These are phyloP conservation scores for Crucihimalaya himalaica DNA, from an alignment of 345 rosid species.

Conservation along the genomic window DNA sequence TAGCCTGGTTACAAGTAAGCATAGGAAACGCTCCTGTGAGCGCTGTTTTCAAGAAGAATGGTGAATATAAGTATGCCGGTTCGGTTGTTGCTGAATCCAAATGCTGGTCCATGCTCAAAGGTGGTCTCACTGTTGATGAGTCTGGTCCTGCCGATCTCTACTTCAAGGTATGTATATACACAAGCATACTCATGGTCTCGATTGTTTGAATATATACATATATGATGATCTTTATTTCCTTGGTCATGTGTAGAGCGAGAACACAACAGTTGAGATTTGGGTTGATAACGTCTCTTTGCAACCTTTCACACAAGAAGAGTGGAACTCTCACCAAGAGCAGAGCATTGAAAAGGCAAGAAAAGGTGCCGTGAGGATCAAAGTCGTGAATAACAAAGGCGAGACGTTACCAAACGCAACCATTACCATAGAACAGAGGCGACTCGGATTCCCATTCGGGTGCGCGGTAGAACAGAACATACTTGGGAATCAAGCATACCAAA, in stretches of 20 bases:
- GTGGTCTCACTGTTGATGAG: not conserved
- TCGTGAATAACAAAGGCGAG: not conserved
- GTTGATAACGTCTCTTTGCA: not conserved
- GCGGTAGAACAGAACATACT: not conserved
- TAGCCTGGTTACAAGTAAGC: not conserved
- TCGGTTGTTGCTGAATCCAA: conserved; percentile 2
- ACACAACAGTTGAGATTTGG: conserved; percentile 2
- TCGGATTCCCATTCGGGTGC: not conserved
- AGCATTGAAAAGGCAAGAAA: not conserved
- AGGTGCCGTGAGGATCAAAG: not conserved
- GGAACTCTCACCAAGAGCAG: not conserved
- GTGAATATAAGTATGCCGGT: not conserved
- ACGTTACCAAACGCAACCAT: not conserved
- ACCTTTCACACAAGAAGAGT: not conserved
- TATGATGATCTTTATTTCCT: not conserved
- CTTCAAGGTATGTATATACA: not conserved
- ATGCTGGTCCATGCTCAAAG: not conserved
- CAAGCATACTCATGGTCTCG: not conserved
- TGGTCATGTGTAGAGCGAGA: not conserved
- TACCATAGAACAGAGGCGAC: not conserved
- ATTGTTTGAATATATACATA: not conserved
- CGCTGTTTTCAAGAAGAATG: not conserved
- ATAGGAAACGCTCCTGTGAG: not conserved
- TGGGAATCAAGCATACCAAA: not conserved
- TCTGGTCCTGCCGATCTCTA: not conserved